Evolutionary conservation across 345 rosid genomes (phyloP).

Genomic region (Sisymbrium altissimum): DNA sequence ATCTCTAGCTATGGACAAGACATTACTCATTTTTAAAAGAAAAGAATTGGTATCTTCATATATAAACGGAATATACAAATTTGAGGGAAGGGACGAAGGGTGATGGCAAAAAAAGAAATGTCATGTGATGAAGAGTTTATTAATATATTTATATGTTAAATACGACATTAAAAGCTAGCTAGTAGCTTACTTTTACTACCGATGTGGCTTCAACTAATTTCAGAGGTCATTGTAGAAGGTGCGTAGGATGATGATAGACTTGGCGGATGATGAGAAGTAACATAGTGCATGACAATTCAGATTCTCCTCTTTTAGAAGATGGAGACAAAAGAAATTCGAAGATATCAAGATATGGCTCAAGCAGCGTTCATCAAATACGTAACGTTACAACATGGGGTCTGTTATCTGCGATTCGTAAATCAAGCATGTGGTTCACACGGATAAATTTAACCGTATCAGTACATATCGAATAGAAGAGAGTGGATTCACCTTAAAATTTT

Average conservation of each 20-base stretch:
- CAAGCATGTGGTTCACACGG: too few species aligned
- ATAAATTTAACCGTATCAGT: too few species aligned
- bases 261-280: background rate
- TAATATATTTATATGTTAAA: background rate
- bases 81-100: background rate
- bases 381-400: too few species aligned
- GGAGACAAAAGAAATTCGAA: background rate
- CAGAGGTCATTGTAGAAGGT: background rate
- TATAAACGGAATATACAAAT: too few species aligned
- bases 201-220: background rate
- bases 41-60: background rate
- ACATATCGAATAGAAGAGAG: too few species aligned
- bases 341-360: too few species aligned
- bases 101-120: background rate
- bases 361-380: too few species aligned
- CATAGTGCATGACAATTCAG: background rate
- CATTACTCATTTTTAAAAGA: background rate
- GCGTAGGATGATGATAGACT: background rate
- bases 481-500: too few species aligned
- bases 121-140: background rate
- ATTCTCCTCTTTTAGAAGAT: background rate
- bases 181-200: background rate
- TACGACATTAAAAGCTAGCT: background rate
- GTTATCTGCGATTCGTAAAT: too few species aligned
- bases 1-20: conserved; percentile 49